Evolutionary conservation across 441 rosid species (phyloP).

Genomic region (Erodium trifolium): DNA sequence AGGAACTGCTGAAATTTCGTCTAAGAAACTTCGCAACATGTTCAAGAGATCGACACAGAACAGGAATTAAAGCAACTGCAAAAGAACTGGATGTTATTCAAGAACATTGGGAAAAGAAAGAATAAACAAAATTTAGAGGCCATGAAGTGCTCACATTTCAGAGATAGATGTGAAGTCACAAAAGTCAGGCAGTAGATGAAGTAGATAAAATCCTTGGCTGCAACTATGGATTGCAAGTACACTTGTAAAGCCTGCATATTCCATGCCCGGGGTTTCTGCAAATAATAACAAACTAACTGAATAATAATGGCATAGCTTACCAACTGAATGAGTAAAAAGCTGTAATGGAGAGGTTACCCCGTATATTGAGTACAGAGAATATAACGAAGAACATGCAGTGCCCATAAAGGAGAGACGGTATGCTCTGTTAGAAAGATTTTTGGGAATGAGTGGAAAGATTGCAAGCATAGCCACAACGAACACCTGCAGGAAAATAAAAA

Average conservation of each 20-base stretch:
- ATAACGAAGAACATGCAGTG: slow-evolving; percentile 72
- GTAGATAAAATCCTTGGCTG: slow-evolving; percentile 82
- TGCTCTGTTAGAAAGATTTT: slow-evolving; percentile 68
- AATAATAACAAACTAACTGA: slow-evolving; percentile 18
- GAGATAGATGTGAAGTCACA: slow-evolving; percentile 80
- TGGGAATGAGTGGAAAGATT: slow-evolving; percentile 68
- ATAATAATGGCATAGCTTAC: slow-evolving; percentile 12
- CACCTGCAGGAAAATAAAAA: slow-evolving; percentile 44
- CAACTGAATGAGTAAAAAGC: slow-evolving; percentile 8
- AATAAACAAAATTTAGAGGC: neutral
- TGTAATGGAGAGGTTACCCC: slow-evolving; percentile 48
- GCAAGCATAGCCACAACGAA: slow-evolving; percentile 85
- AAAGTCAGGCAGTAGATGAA: slow-evolving; percentile 81
- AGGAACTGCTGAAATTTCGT: slow-evolving; percentile 67
- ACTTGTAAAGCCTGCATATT: slow-evolving; percentile 81
- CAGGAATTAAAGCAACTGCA: slow-evolving; percentile 88
- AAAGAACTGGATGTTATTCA: slow-evolving; percentile 14
- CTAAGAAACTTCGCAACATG: slow-evolving; percentile 80
- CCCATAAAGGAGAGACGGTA: slow-evolving; percentile 88
- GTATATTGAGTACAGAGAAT: slow-evolving; percentile 68
- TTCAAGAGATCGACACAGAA: slow-evolving; percentile 71
- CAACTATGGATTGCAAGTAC: slow-evolving; percentile 67
- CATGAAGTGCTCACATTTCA: slow-evolving; percentile 56
- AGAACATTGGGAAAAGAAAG: neutral
- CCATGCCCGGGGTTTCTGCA: slow-evolving; percentile 82